A percentile compares a stretch with the other conserved stretches of the same genome.
Conservation (phyloP, 139 green algal species). For the Chlamydomonas sp. region DNA sequence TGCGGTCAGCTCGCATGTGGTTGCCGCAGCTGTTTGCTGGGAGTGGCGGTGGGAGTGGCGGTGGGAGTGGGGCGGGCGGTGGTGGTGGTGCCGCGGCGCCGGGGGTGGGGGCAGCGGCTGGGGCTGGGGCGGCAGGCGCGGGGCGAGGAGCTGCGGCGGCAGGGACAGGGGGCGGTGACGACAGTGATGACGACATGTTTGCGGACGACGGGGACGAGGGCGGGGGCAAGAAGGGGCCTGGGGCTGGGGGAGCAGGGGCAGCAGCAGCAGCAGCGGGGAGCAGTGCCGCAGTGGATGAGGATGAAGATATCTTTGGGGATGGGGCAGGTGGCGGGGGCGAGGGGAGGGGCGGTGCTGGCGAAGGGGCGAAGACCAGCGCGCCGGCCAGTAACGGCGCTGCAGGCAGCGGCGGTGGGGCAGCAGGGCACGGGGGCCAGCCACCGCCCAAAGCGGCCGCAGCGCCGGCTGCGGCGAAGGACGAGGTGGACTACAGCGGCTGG, state of each 20-base stretch:
- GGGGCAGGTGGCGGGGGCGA: slow-evolving; percentile 31
- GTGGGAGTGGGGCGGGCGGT: not conserved
- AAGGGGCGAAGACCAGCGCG: not conserved
- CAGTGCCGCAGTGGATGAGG: slow-evolving; percentile 26
- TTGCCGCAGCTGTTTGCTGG: slow-evolving; percentile 21
- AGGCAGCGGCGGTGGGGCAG: not conserved
- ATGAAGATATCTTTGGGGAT: slow-evolving; percentile 77
- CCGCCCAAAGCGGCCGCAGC: not conserved
- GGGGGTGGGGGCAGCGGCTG: not conserved
- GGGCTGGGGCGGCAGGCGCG: not conserved
- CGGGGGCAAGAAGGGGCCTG: not conserved
- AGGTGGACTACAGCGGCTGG: slow-evolving; percentile 72
- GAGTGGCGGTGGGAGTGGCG: not conserved
- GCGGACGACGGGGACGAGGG: slow-evolving; percentile 49
- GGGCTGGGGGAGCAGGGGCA: not conserved
- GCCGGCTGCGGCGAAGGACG: not conserved
- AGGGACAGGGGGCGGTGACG: not conserved
- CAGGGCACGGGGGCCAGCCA: not conserved
- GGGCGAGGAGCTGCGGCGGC: not conserved
- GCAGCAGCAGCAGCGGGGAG: not conserved
- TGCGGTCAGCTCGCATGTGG: slow-evolving; percentile 54
- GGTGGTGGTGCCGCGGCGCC: not conserved
- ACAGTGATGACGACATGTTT: slow-evolving; percentile 44
- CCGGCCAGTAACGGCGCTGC: not conserved
- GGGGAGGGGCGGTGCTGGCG: not conserved